phyloP scores from a whole-genome alignment of 148 eudicot genomes.

The Vaccinium vitisidaea region DNA sequence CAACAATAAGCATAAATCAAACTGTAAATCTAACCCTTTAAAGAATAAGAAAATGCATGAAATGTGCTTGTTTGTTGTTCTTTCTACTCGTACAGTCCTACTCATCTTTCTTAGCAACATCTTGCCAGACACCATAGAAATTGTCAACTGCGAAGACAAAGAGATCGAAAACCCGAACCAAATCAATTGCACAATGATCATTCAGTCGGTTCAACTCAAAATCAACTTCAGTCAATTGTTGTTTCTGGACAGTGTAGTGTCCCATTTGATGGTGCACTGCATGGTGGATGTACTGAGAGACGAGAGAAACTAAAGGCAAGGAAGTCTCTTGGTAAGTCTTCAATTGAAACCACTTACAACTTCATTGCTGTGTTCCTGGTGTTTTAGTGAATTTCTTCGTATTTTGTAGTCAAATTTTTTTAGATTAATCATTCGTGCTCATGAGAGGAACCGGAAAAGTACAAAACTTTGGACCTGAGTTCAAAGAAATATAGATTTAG shows the following conservation, averaged over 20 bases:
- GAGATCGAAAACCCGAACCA: conserved; percentile 39
- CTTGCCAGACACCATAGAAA: conserved; percentile 64
- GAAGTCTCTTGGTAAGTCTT: too few relatives aligned
- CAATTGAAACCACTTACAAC: neutral
- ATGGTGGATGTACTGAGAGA: neutral
- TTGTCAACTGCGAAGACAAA: conserved; percentile 51
- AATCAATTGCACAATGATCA: neutral
- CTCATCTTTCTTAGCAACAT: conserved; percentile 17
- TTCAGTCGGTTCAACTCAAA: neutral
- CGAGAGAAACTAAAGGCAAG: neutral
- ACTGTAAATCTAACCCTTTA: too few relatives aligned
- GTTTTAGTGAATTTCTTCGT: too few relatives aligned
- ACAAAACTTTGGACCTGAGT: neutral
- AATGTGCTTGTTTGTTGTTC: too few relatives aligned
- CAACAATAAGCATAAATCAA: neutral
- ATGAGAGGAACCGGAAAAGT: neutral
- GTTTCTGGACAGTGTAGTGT: neutral
- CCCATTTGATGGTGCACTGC: neutral
- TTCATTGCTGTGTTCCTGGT: neutral
- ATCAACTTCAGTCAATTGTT: neutral
- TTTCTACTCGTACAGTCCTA: too few relatives aligned
- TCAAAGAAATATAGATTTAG: neutral
- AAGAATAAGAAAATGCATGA: too few relatives aligned
- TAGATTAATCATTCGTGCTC: neutral
- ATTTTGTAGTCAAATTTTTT: neutral